These are phyloP conservation scores for Kickxella alabastrina DNA, from an alignment of 192 early-diverging fungal genomes.

Conservation along the genomic window DNA sequence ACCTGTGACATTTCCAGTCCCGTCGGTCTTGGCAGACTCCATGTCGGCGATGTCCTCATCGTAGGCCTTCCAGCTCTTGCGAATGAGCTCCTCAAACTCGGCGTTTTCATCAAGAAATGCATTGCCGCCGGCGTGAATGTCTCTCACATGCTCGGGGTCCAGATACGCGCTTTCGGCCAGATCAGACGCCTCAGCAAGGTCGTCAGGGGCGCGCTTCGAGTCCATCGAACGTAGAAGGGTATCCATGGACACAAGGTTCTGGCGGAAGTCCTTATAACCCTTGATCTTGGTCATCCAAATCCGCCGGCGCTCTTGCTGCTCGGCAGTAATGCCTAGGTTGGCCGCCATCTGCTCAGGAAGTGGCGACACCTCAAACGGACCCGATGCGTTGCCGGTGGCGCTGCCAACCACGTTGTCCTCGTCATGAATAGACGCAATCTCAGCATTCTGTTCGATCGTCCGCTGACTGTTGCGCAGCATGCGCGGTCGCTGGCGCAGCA, in stretches of 20 bases:
- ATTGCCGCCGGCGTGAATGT: background rate
- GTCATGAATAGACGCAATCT: too few relatives aligned
- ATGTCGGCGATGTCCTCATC: slow-evolving; percentile 22
- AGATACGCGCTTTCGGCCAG: background rate
- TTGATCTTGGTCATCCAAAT: slow-evolving; percentile 45
- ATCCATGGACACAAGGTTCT: slow-evolving; percentile 29
- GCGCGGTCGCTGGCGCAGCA: slow-evolving; percentile 21
- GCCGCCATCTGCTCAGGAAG: slow-evolving; percentile 17
- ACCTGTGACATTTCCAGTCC: background rate
- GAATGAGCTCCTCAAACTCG: slow-evolving; percentile 43
- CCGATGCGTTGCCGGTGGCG: background rate
- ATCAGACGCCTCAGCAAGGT: background rate
- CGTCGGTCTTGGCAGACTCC: background rate
- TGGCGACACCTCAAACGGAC: slow-evolving; percentile 7
- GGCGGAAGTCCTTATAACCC: slow-evolving; percentile 35
- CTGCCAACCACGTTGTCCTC: background rate
- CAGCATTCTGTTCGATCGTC: background rate
- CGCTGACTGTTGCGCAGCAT: slow-evolving; percentile 7
- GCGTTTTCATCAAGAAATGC: slow-evolving; percentile 21
- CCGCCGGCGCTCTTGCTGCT: slow-evolving; percentile 34
- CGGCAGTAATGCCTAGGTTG: slow-evolving; percentile 22
- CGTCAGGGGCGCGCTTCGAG: background rate
- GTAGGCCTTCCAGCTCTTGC: slow-evolving; percentile 34
- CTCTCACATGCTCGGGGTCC: background rate
- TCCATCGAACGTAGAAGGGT: slow-evolving; percentile 16